Conservation (phyloP, 768 basidiomycete species). For the Daedaleopsis nitida region DNA sequence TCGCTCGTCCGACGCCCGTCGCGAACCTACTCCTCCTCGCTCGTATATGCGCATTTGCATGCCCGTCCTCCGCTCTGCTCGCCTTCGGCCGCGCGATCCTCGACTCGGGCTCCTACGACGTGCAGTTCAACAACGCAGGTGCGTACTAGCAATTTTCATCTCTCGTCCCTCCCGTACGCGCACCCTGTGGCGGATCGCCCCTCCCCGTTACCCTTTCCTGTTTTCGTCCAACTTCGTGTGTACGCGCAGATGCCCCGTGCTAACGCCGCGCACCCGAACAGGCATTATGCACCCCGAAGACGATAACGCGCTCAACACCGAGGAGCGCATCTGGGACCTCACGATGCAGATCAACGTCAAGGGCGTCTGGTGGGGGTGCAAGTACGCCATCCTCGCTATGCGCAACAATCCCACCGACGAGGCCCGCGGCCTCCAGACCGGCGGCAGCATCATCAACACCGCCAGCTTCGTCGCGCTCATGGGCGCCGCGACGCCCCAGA, state of each 20-base stretch:
- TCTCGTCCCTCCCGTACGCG: neutral
- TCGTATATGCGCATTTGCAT: neutral
- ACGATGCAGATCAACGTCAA: slow-evolving; percentile 96
- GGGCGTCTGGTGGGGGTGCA: slow-evolving; percentile 99
- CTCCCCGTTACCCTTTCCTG: neutral
- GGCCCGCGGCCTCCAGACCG: slow-evolving; percentile 74
- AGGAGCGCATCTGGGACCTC: slow-evolving; percentile 94
- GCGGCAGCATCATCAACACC: slow-evolving; percentile 96
- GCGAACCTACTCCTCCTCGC: neutral
- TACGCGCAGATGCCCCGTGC: neutral
- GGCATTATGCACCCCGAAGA: slow-evolving; percentile 99
- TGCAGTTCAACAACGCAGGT: slow-evolving; percentile 93
- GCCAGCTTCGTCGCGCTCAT: slow-evolving; percentile 95
- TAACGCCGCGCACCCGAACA: slow-evolving; percentile 23
- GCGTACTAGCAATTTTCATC: slow-evolving; percentile 18
- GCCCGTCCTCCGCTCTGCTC: too few relatives aligned
- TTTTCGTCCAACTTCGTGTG: neutral
- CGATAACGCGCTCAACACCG: slow-evolving; percentile 94
- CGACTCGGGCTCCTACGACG: neutral
- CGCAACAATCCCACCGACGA: slow-evolving; percentile 85
- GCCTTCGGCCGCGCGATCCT: neutral
- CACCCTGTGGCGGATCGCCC: slow-evolving; percentile 1
- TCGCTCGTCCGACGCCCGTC: too few relatives aligned
- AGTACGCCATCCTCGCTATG: slow-evolving; percentile 97
- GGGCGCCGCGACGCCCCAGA: slow-evolving; percentile 96